Evolutionary conservation across 306 rosid species (phyloP).

Genomic region (Begonia fuchsioides): DNA sequence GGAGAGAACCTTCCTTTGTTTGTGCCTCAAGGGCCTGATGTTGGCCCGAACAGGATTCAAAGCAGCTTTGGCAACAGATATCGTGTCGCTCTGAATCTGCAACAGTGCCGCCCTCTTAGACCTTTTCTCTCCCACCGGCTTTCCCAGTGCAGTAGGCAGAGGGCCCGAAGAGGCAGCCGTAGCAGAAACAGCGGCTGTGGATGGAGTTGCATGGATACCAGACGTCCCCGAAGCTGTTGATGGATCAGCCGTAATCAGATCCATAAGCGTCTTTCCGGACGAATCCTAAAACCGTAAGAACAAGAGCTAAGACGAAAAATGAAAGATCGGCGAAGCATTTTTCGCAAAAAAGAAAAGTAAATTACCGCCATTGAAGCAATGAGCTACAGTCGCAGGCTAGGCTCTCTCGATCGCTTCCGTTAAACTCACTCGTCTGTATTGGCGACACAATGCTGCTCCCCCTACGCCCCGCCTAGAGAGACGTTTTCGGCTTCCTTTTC

Average conservation of each 20-base stretch:
- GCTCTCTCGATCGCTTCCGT: too few relatives aligned
- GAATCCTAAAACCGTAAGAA: slow-evolving; percentile 37
- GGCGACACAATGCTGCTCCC: too few relatives aligned
- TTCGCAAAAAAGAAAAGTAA: too few relatives aligned
- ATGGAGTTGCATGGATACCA: slow-evolving; percentile 20
- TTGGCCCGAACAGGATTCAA: slow-evolving; percentile 64
- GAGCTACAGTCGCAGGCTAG: too few relatives aligned
- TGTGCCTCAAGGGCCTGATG: slow-evolving; percentile 65
- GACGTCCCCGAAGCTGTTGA: slow-evolving; percentile 18
- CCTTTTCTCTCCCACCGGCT: slow-evolving; percentile 58
- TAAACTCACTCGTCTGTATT: too few relatives aligned
- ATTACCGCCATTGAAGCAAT: too few relatives aligned
- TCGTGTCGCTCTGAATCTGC: slow-evolving; percentile 97
- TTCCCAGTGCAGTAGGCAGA: slow-evolving; percentile 54
- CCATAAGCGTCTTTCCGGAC: slow-evolving; percentile 93
- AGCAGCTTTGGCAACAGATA: slow-evolving; percentile 92
- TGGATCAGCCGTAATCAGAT: slow-evolving; percentile 95
- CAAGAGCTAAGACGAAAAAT: too few relatives aligned
- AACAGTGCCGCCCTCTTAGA: slow-evolving; percentile 71
- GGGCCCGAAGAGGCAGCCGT: slow-evolving; percentile 17
- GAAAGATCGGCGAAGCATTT: too few relatives aligned
- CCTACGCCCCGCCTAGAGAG: too few relatives aligned
- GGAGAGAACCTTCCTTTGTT: slow-evolving; percentile 37
- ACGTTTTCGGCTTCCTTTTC: too few relatives aligned
- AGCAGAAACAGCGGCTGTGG: slow-evolving; percentile 18